Base-by-base conservation (phyloP, 23 red algal genomes). In the Gracilariopsis chorda region DNA sequence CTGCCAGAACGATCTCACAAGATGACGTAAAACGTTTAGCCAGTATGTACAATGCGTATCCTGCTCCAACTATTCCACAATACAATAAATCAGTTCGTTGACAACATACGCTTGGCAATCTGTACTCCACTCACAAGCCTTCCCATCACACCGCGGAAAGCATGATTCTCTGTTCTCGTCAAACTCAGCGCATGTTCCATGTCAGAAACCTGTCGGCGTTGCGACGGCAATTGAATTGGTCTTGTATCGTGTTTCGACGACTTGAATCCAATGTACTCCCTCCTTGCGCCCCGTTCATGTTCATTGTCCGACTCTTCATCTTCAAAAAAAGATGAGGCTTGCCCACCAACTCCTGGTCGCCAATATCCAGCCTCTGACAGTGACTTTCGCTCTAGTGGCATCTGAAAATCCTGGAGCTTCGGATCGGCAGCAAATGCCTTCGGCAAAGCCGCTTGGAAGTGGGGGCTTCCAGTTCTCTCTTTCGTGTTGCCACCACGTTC, bases 51-150 rank as follows among this genome's bases (percentile, higher is more conserved):
- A n/a, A n/a, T n/a, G n/a, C n/a, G n/a, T n/a, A n/a, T n/a, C n/a
- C n/a, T n/a, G n/a, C n/a, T n/a, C n/a, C n/a, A n/a, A n/a, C n/a
- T n/a, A n/a, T n/a, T n/a, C 32, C 9, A 46, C 1, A 25, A 45
- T 27, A 7, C 7, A 3, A 37, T 49, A 28, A 23, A 4, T 78
- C 35, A 80, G 55, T 45, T 80, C 42, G 76, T 53, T 21, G 52
- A 57, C 44, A 80, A 34, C 52, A 80, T 53, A 19, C 52, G 53
- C 20, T 87, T 87, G 42, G 60, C 82, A 41, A 62, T 67, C 28
- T 87, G 59, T 62, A 87, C 72, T 56, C 82, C 58, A 44, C 58
- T 87, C 61, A 87, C 82, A 16, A 87, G 82, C 46, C 82, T 70
- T 53, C 59, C 82, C 62, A 87, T 51, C 42, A 87, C 65, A 37